Conservation (phyloP, 805 yeast genomes). For the Hanseniaspora lindneri region DNA sequence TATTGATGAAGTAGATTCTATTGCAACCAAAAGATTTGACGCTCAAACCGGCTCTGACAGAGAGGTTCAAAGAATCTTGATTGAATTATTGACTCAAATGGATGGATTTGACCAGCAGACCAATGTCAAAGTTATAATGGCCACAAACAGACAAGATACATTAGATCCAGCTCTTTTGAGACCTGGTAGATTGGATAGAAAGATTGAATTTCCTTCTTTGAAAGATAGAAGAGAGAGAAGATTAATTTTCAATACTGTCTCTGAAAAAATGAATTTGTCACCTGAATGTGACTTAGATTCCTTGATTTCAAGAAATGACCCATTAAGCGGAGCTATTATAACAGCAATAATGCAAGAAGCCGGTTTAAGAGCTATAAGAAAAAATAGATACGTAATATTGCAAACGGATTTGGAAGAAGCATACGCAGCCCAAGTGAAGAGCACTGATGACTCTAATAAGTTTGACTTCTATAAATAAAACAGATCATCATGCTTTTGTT, state of each 20-base stretch:
- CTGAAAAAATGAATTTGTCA: conserved; percentile 93
- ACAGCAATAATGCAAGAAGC: conserved; percentile 99
- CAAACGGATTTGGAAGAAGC: conserved; percentile 97
- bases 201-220: conserved; percentile 91
- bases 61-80: conserved; percentile 94
- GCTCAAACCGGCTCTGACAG: conserved; percentile 99
- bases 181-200: conserved; percentile 97
- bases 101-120: conserved; percentile 96
- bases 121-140: conserved; percentile 96
- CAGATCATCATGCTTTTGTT: no score
- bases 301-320: conserved; percentile 87
- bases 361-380: conserved; percentile 95
- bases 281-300: conserved; percentile 97
- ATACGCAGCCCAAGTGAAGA: conserved; percentile 89
- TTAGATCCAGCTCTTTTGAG: conserved; percentile 95
- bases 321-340: conserved; percentile 90
- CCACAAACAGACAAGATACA: conserved; percentile 98
- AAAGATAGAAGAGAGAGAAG: conserved; percentile 97
- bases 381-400: conserved; percentile 90
- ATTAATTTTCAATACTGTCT: conserved; percentile 87
- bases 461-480: conserved; percentile 91
- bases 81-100: conserved; percentile 95
- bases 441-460: conserved; percentile 90
- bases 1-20: conserved; percentile 97
- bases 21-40: conserved; percentile 97